These are phyloP conservation scores for Amylocarpus encephaloides DNA, from an alignment of 2,329 filamentous ascomycete species.

Conservation along the genomic window DNA sequence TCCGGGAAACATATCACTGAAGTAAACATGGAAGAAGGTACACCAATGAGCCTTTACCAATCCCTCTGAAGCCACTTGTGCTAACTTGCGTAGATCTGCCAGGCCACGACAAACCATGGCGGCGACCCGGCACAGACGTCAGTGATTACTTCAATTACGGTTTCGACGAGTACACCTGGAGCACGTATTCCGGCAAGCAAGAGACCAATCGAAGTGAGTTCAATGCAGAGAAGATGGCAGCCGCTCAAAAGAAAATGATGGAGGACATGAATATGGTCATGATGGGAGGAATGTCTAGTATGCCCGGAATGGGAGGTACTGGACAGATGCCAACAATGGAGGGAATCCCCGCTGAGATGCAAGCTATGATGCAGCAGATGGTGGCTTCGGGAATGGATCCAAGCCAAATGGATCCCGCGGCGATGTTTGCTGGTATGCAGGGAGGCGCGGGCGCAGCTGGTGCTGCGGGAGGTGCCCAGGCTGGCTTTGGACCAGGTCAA, in stretches of 20 bases:
- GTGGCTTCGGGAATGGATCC: constrained; percentile 60
- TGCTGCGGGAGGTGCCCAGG: constrained; percentile 44
- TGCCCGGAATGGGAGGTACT: constrained; percentile 36
- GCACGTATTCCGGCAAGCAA: constrained; percentile 86
- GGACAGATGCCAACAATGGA: constrained; percentile 51
- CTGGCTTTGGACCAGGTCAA: constrained; percentile 38
- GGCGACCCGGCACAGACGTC: constrained; percentile 86
- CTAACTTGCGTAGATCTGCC: constrained; percentile 47
- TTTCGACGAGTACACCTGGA: constrained; percentile 98
- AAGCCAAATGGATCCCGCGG: constrained; percentile 58
- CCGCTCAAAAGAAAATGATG: constrained; percentile 72
- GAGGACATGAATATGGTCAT: constrained; percentile 67
- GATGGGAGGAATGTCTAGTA: constrained; percentile 45
- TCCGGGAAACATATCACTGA: constrained; percentile 77
- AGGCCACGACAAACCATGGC: constrained; percentile 89
- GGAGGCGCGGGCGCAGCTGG: constrained; percentile 34
- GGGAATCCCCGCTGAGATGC: constrained; percentile 60
- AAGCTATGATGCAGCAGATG: constrained; percentile 65
- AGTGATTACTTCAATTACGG: constrained; percentile 99
- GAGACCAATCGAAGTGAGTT: constrained; percentile 71
- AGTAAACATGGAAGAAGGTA: constrained; percentile 65
- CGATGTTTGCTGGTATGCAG: constrained; percentile 56
- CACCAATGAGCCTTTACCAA: neutral
- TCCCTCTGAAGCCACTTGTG: neutral
- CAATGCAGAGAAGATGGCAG: constrained; percentile 55